Evolutionary conservation across 2,329 filamentous ascomycete genomes (phyloP).

Genomic region (Colletotrichum lini): DNA sequence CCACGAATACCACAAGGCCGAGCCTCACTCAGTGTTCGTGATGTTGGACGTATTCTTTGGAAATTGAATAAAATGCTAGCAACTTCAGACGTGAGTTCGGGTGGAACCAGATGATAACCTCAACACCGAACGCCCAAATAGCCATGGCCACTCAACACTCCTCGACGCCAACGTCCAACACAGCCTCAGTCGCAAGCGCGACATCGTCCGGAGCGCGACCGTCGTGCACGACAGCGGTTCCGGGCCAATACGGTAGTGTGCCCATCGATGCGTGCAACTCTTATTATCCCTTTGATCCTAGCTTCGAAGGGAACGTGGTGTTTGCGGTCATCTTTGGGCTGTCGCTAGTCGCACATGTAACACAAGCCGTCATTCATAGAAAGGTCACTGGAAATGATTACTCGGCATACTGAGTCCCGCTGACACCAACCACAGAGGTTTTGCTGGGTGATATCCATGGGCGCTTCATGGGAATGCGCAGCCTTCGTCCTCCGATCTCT

Average conservation of each 20-base stretch:
- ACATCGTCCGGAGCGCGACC: constrained; percentile 17
- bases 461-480: constrained; percentile 54
- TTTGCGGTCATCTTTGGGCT: constrained; percentile 52
- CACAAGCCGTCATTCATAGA: constrained; percentile 49
- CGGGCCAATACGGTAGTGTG: constrained; percentile 51
- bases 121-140: neutral
- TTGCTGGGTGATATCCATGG: constrained; percentile 59
- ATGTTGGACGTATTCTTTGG: neutral
- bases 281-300: constrained; percentile 52
- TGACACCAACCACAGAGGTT: constrained; percentile 44
- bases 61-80: neutral
- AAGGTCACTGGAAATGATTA: constrained; percentile 45
- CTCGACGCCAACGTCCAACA: constrained; percentile 1
- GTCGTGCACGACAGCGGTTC: constrained; percentile 51
- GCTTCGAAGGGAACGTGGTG: constrained; percentile 51
- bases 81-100: constrained; percentile 31
- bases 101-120: constrained; percentile 8
- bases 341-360: constrained; percentile 47
- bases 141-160: neutral
- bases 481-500: constrained; percentile 56
- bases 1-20: constrained; percentile 14
- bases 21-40: constrained; percentile 1
- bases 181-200: constrained; percentile 2
- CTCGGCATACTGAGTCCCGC: accelerated
- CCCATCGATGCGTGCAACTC: constrained; percentile 51